Evolutionary conservation across 805 yeast species (phyloP).

Genomic region (Suhomyces sp.): DNA sequence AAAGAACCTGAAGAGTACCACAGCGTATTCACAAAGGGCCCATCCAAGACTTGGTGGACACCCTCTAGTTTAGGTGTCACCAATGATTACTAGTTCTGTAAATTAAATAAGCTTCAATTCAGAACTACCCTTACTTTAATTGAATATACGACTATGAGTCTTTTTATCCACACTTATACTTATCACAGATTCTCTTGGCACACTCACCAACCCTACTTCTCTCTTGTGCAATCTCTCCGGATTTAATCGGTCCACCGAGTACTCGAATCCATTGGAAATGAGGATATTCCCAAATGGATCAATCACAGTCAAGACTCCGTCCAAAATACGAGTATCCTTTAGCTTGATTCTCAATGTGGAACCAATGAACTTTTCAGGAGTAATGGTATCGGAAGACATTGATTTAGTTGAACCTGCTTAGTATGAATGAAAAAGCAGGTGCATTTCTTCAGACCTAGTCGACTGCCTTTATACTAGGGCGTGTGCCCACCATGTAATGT

Average conservation of each 20-base stretch:
- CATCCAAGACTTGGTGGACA: no score
- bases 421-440: no score
- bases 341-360: conserved; percentile 25
- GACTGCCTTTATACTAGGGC: no score
- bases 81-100: no score
- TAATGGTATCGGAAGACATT: no score
- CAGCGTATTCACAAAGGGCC: no score
- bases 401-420: no score
- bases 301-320: conserved; percentile 39
- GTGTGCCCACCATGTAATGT: not conserved
- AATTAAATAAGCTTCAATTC: no score
- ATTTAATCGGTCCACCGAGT: conserved; percentile 27
- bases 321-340: conserved; percentile 32
- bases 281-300: conserved; percentile 46
- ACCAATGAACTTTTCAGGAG: conserved; percentile 34
- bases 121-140: no score
- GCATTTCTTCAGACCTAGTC: no score
- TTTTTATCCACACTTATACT: conserved; percentile 20
- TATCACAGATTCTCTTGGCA: conserved; percentile 20
- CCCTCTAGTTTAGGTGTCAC: no score
- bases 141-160: conserved; percentile 13
- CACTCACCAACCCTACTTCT: conserved; percentile 28
- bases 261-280: conserved; percentile 35
- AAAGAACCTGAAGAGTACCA: no score
- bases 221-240: conserved; percentile 19